Conservation (phyloP, 805 yeast genomes). For the Yarrowia sp. region DNA sequence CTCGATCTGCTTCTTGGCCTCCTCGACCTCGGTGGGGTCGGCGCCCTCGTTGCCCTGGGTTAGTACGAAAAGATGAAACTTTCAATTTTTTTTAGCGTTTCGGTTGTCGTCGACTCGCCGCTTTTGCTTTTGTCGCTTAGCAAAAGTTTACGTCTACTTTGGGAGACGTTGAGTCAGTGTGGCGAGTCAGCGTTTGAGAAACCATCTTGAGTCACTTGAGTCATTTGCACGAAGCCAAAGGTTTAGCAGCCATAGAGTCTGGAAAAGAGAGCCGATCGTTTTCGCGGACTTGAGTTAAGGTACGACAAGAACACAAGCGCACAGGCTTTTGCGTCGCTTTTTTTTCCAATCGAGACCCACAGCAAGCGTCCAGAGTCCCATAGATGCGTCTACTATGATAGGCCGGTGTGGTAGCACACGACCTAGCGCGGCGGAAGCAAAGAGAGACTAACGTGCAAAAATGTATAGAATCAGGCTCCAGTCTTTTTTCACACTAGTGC, state of each 20-base stretch:
- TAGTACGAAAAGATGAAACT: not conserved
- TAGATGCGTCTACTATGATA: too few relatives aligned
- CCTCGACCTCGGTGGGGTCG: constrained; percentile 32
- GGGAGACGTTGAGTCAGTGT: constrained; percentile 16
- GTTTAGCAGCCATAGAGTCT: not conserved
- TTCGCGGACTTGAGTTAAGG: constrained; percentile 9
- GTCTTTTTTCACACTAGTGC: too few relatives aligned
- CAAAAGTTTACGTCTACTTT: not conserved
- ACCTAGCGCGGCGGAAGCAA: too few relatives aligned
- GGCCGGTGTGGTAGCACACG: too few relatives aligned
- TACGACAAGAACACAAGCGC: not conserved
- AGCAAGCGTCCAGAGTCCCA: not conserved
- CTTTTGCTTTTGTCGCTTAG: not conserved
- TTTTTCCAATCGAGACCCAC: not conserved
- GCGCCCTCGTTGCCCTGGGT: constrained; percentile 30
- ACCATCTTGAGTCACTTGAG: constrained; percentile 18
- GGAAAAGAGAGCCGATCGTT: not conserved
- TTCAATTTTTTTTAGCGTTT: not conserved
- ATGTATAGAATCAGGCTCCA: too few relatives aligned
- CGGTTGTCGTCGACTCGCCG: not conserved
- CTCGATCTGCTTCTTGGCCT: constrained; percentile 38
- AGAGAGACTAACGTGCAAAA: too few relatives aligned
- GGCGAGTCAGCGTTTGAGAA: not conserved
- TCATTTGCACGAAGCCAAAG: not conserved
- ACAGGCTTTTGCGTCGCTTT: not conserved